Base-by-base conservation (phyloP, 1,284 basidiomycete genomes). In the Sanghuangporus sanghuang region DNA sequence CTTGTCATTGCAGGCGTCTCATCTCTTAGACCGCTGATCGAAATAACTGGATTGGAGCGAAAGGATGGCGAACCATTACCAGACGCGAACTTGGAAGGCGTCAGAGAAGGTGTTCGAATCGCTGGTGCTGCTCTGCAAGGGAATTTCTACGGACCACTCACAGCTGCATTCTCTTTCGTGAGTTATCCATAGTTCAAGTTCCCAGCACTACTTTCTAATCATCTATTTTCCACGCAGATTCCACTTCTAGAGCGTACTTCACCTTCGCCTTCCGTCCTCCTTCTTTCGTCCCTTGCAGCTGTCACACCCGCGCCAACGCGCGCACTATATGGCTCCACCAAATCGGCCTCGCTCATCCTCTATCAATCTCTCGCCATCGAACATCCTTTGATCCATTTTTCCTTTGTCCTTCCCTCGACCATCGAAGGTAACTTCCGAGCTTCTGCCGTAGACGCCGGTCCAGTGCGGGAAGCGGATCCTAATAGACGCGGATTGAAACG, bases 1-100 rank as follows among this genome's bases (percentile, higher is more conserved):
- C 79, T 95, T 53, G 85, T 97, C 61, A 84, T 86, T 60, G 94
- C 95, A 6, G 95, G 95, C 5, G 91, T 95, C 0, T 93, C 92
- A 1, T 89, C 93, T 2, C 80, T 95, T 1, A 84, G 85, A 54
- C 91, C 94, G 0, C 75, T 97, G 16, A 80, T 96, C 70, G 83
- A 86, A 14, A 77, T 93, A 4, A 89, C 92, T 9, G 87, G 87
- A 0, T 78, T 86, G 4, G 79, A 85, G 55, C 73, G 65, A 2
- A 52, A 27, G 11, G 49, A 54, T 16, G 55, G 70, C 21, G 70
- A 73, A 48, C 69, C 73, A 3, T 74, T 74, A 38, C 68, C 72
- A 6, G 75, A 84, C 54, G 76, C 81, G 11, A 75, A 73, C 11
- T 67, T 72, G 0, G 79, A 82, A 42, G 86, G 82, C 12, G 76